These are phyloP conservation scores for Purpureocillium lavendulum DNA, from an alignment of 2,329 filamentous ascomycete genomes.

Conservation along the genomic window DNA sequence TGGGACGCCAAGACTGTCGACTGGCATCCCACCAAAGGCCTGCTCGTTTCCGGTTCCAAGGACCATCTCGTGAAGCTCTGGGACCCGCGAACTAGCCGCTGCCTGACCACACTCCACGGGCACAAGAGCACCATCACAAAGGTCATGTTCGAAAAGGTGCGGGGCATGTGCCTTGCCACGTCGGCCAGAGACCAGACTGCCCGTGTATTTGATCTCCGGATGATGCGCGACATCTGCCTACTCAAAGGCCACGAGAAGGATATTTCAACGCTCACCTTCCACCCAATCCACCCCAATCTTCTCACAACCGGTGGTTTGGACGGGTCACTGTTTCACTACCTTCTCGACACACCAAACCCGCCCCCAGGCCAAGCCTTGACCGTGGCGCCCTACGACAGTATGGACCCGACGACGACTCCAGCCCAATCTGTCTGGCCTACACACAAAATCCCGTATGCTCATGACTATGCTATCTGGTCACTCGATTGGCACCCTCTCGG, in stretches of 20 bases:
- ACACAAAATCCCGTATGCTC: slow-evolving; percentile 78
- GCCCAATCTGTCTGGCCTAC: slow-evolving; percentile 89
- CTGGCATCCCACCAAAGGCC: slow-evolving; percentile 92
- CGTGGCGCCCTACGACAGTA: slow-evolving; percentile 74
- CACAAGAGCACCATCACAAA: slow-evolving; percentile 97
- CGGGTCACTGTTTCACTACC: slow-evolving; percentile 83
- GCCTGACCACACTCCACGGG: slow-evolving; percentile 86
- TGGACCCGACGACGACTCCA: slow-evolving; percentile 70
- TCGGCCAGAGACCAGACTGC: slow-evolving; percentile 90
- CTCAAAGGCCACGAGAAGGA: slow-evolving; percentile 95
- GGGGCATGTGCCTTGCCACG: slow-evolving; percentile 79
- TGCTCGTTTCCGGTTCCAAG: slow-evolving; percentile 93
- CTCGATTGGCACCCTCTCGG: slow-evolving; percentile 96
- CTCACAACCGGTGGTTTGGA: slow-evolving; percentile 87
- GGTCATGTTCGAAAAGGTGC: slow-evolving; percentile 79
- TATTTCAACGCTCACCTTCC: slow-evolving; percentile 86
- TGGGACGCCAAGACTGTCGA: slow-evolving; percentile 98
- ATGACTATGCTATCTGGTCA: slow-evolving; percentile 95
- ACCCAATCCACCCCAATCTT: slow-evolving; percentile 82
- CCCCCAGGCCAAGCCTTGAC: slow-evolving; percentile 64
- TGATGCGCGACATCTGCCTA: slow-evolving; percentile 96
- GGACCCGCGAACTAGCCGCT: slow-evolving; percentile 88
- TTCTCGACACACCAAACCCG: slow-evolving; percentile 90
- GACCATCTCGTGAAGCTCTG: slow-evolving; percentile 96
- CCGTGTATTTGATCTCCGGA: slow-evolving; percentile 86